Conservation (phyloP, 257 asterid genomes). For the Ligustrum vulgare region DNA sequence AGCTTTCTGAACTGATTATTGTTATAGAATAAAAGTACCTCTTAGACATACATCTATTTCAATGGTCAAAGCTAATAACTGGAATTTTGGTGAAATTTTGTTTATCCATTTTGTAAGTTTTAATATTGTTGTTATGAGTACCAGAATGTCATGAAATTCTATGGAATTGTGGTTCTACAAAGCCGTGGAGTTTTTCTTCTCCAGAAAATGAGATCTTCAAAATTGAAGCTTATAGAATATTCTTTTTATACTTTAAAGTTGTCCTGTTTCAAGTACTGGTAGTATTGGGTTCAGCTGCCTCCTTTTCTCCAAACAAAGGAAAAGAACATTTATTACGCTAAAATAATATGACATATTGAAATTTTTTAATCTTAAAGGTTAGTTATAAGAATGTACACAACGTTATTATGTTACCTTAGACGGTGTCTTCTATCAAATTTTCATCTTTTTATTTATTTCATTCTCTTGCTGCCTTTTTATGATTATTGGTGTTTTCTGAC, state of each 20-base stretch:
- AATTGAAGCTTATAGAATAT: no score
- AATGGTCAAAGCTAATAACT: no score
- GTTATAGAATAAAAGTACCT: no score
- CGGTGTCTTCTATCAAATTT: background rate
- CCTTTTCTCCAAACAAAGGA: background rate
- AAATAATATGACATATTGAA: background rate
- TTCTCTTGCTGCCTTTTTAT: background rate
- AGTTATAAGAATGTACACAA: background rate
- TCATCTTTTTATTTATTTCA: background rate
- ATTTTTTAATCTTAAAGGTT: background rate
- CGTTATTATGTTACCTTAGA: background rate
- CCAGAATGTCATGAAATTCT: no score
- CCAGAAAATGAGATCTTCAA: background rate
- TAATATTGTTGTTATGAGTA: no score
- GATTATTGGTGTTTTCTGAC: slow-evolving; percentile 64
- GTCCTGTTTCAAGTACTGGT: background rate
- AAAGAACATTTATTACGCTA: background rate
- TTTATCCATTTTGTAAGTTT: no score
- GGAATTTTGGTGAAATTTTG: no score
- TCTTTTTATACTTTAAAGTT: background rate
- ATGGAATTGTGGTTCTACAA: background rate
- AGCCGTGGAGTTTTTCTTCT: background rate
- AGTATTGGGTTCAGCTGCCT: background rate
- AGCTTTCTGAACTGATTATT: no score
- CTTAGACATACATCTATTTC: no score